Conservation (phyloP, 1,284 basidiomycete species). For the Papiliotrema laurentii region DNA sequence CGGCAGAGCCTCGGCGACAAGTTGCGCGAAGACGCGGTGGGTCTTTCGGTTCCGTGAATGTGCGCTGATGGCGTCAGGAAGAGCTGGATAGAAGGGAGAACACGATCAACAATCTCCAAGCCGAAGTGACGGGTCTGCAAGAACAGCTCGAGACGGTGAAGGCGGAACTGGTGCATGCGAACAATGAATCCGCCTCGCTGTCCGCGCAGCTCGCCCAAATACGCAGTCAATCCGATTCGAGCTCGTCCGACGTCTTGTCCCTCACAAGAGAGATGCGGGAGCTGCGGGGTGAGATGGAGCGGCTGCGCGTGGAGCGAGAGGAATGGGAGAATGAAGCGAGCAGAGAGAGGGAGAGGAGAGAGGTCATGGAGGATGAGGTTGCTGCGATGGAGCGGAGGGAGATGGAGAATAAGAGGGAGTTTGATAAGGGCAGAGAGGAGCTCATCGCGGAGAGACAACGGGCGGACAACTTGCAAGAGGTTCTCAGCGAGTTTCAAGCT, state of each 20-base stretch:
- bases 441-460: slow-evolving; percentile 69
- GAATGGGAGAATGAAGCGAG: slow-evolving; percentile 78
- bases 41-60: slow-evolving; percentile 43
- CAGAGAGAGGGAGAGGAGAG: slow-evolving; percentile 66
- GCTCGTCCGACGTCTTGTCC: slow-evolving; percentile 63
- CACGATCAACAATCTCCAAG: slow-evolving; percentile 66
- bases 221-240: slow-evolving; percentile 50
- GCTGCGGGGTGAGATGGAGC: slow-evolving; percentile 73
- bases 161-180: slow-evolving; percentile 66
- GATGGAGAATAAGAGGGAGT: slow-evolving; percentile 59
- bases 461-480: slow-evolving; percentile 78
- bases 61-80: slow-evolving; percentile 58
- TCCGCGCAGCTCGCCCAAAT: slow-evolving; percentile 62
- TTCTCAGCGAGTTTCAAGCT: slow-evolving; percentile 89
- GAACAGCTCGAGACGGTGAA: slow-evolving; percentile 57
- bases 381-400: slow-evolving; percentile 63
- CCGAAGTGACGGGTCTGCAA: slow-evolving; percentile 68
- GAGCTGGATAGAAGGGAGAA: slow-evolving; percentile 88
- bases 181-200: slow-evolving; percentile 66
- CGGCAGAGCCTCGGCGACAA: slow-evolving; percentile 89
- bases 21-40: slow-evolving; percentile 89
- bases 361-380: slow-evolving; percentile 59
- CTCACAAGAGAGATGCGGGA: slow-evolving; percentile 79
- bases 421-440: slow-evolving; percentile 56
- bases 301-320: slow-evolving; percentile 74